Evolutionary conservation across 2,329 filamentous ascomycete species (phyloP).

Genomic region (Trichoderma harzianum): DNA sequence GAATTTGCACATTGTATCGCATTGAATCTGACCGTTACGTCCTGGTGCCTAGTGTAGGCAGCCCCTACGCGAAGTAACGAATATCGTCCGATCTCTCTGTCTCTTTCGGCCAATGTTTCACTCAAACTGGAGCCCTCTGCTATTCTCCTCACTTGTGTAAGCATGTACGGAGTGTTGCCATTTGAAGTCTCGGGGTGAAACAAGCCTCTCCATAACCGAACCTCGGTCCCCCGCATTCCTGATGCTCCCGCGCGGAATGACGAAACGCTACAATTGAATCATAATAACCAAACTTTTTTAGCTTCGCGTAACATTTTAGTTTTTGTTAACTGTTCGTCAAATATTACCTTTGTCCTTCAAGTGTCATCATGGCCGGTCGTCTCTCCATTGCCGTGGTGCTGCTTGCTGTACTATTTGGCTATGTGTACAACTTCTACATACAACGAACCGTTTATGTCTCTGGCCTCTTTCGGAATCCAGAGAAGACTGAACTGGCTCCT

Average conservation of each 20-base stretch:
- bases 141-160: neutral
- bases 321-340: neutral
- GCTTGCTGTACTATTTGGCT: constrained; percentile 14
- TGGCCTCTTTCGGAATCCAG: constrained; percentile 28
- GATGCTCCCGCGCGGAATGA: neutral
- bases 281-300: neutral
- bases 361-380: constrained; percentile 14
- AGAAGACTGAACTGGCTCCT: constrained; percentile 22
- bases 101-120: neutral
- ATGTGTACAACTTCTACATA: constrained; percentile 9
- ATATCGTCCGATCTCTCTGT: neutral
- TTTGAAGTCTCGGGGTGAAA: neutral
- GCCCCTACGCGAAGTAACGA: neutral
- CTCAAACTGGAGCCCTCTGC: neutral
- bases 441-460: constrained; percentile 21
- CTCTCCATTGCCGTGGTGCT: constrained; percentile 5
- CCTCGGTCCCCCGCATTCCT: constrained; percentile 12
- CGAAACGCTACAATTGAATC: neutral
- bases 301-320: neutral
- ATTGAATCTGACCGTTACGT: neutral
- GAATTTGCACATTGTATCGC: neutral
- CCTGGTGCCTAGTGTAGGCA: neutral
- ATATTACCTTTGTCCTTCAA: neutral
- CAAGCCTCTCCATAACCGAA: neutral
- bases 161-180: neutral